Evolutionary conservation across 2,329 filamentous ascomycete genomes (phyloP).

Genomic region (Phoma sp.): DNA sequence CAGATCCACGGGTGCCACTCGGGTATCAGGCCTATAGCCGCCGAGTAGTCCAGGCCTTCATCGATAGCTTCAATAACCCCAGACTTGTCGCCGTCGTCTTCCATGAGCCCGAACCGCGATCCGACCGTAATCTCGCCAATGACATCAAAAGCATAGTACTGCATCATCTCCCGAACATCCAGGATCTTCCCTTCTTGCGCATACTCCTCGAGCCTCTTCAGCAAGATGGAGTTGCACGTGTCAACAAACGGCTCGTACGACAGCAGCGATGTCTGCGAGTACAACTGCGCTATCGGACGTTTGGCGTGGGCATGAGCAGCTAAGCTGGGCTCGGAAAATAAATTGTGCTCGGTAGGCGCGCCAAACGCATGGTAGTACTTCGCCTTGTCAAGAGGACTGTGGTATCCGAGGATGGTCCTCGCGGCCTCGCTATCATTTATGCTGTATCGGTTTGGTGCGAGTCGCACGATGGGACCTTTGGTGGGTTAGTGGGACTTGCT

Average conservation of each 20-base stretch:
- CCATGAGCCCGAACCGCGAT: conserved; percentile 25
- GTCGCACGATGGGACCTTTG: conserved; percentile 19
- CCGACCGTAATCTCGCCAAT: conserved; percentile 59
- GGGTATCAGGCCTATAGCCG: conserved; percentile 12
- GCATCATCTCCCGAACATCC: conserved; percentile 54
- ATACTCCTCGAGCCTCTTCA: conserved; percentile 37
- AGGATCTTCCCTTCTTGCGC: conserved; percentile 33
- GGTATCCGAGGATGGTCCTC: conserved; percentile 14
- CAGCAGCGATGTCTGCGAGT: conserved; percentile 48
- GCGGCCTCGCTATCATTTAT: conserved; percentile 19
- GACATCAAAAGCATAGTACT: conserved; percentile 59
- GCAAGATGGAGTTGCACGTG: conserved; percentile 40
- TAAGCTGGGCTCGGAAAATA: conserved; percentile 48
- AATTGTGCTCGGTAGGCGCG: conserved; percentile 30
- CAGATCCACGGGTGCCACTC: conserved; percentile 8
- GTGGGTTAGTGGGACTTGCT: background rate
- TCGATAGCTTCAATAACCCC: conserved; percentile 10
- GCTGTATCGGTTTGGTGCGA: conserved; percentile 25
- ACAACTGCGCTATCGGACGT: conserved; percentile 46
- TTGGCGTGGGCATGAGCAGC: conserved; percentile 43
- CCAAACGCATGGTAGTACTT: conserved; percentile 37
- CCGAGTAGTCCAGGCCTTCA: background rate
- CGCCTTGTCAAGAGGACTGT: conserved; percentile 11
- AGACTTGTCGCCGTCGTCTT: conserved; percentile 17
- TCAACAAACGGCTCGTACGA: conserved; percentile 51